Evolutionary conservation across 2,329 filamentous ascomycete genomes (phyloP), one percentile per base, ranked within the genome.

Genomic region (Xylaria sp.): DNA sequence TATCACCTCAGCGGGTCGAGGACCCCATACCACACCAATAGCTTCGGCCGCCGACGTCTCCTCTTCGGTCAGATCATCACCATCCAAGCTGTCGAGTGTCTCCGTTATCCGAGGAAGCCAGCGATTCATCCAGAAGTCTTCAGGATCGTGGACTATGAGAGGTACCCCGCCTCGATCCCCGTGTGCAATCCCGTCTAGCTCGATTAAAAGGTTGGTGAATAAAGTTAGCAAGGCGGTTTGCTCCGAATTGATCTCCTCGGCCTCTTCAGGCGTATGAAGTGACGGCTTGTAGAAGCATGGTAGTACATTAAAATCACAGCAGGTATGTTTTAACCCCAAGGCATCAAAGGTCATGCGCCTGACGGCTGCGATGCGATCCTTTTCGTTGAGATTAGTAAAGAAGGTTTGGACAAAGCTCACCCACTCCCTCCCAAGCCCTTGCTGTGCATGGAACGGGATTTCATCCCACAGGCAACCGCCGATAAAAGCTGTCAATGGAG

Each of bases 31-130:
- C 4, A 68, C 62, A 13, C 66, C 66, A 20, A 62, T 57, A n/a
- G 55, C 41, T 39, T 61, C 57, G 4, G 66, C 61, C 10, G 49
- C 62, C 13, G 49, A 56, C 31, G 25, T 61, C 43, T 68, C 66
- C 10, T 68, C 51, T 48, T 25, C 12, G 9, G 41, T 68, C 18
- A 62, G 56, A 55, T 65, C 36, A 28, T 51, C 20, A n/a, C 51
- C 57, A 6, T 65, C 23, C 15, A 68, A 39, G 8, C 5, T 25
- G 13, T 57, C 62, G 2, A 68, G 51, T 15, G 25, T 39, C 31
- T 65, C 56, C 5, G 5, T 25, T 1, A 69, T 62, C 20, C n/a
- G 58, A 28, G 63, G 67, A 48, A 69, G 63, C 67, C 67, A 69
- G 9, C 36, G 63, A n/a, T 9, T 33, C 1, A 60, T 63, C 58